These are phyloP conservation scores for Solidago caesia DNA, from an alignment of 129 eudicot species.

Conservation along the genomic window DNA sequence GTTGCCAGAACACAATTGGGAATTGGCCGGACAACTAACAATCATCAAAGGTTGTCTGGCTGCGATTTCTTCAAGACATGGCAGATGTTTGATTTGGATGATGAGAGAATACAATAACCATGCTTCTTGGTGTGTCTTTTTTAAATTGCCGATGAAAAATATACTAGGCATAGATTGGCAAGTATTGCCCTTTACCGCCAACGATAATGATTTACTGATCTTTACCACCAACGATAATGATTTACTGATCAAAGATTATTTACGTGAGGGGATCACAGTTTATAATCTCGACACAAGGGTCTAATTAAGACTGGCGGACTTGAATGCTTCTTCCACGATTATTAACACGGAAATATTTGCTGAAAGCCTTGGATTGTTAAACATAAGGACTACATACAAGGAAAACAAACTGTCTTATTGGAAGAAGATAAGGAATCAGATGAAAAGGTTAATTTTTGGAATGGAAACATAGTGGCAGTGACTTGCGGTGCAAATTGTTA, in stretches of 20 bases:
- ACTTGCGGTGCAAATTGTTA: no score
- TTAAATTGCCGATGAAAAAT: background rate
- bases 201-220: no score
- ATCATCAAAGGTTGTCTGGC: background rate
- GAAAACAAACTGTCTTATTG: background rate
- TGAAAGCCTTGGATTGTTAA: background rate
- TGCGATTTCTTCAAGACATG: background rate
- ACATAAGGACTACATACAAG: background rate
- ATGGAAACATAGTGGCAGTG: no score
- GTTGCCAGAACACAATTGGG: background rate
- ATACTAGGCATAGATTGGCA: no score
- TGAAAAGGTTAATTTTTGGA: no score
- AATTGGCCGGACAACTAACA: background rate
- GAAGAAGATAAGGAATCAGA: background rate
- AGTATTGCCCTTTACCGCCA: background rate
- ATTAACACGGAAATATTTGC: background rate
- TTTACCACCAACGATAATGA: no score
- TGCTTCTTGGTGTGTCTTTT: background rate
- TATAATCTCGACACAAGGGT: background rate
- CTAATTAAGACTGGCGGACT: background rate
- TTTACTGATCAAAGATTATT: no score
- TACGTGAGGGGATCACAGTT: background rate
- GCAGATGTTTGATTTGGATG: background rate
- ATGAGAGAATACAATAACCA: background rate
- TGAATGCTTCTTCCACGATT: background rate